Conservation (phyloP, 83 land plant genomes). For the Larix sibirica region DNA sequence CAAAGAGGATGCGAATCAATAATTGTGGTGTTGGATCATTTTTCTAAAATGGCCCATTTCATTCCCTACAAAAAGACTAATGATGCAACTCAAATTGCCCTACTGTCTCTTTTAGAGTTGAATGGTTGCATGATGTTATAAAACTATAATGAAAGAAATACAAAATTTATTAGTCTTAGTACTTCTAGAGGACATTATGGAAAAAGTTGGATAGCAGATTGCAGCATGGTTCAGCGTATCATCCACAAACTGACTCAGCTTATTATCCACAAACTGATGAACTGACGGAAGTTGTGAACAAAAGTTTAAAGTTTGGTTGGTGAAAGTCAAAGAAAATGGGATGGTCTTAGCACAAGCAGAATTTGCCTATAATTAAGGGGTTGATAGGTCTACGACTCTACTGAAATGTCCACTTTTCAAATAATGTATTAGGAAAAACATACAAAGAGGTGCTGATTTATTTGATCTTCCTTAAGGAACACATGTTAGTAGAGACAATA, state of each 20-base stretch:
- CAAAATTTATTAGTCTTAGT: not conserved
- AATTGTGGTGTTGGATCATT: not conserved
- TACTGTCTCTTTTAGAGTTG: not conserved
- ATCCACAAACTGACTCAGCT: not conserved
- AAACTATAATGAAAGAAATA: not conserved
- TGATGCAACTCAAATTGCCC: not conserved
- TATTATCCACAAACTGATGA: too few species aligned
- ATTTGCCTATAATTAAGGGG: too few species aligned
- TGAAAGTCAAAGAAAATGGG: too few species aligned
- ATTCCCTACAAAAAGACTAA: not conserved
- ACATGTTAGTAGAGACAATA: too few species aligned
- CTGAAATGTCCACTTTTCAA: too few species aligned
- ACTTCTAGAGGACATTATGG: not conserved
- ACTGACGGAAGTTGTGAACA: too few species aligned
- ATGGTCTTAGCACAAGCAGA: too few species aligned
- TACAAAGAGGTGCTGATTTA: too few species aligned
- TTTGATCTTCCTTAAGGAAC: too few species aligned
- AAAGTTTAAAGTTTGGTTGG: too few species aligned
- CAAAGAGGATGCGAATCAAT: not conserved
- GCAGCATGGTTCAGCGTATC: not conserved
- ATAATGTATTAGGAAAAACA: too few species aligned
- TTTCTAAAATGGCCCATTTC: not conserved
- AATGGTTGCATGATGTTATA: not conserved
- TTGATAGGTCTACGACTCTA: too few species aligned
- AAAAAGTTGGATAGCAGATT: not conserved